Percentiles rank a stretch among this genome's conserved stretches.
Evolutionary conservation across 2,329 filamentous ascomycete genomes (phyloP).

Genomic region (Sclerotinia borealis): DNA sequence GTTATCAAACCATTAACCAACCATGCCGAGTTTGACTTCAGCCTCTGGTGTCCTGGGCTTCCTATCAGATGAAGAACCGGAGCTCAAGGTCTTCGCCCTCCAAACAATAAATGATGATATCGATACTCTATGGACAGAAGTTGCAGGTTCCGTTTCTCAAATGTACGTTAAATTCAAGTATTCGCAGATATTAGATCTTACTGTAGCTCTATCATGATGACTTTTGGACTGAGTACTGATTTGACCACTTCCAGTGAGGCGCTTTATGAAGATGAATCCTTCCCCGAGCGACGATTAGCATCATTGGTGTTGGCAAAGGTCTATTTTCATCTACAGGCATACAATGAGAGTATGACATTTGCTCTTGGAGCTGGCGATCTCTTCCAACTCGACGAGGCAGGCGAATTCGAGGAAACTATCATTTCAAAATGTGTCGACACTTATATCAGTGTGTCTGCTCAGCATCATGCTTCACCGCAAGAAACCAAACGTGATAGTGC

Average conservation of each 20-base stretch:
- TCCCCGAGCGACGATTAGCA: constrained; percentile 88
- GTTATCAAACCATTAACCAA: constrained; percentile 2
- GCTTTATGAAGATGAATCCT: constrained; percentile 92
- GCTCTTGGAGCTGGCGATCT: constrained; percentile 90
- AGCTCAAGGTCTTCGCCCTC: constrained; percentile 90
- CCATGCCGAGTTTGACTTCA: constrained; percentile 89
- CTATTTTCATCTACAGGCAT: constrained; percentile 97
- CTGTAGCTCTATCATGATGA: neutral
- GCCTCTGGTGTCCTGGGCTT: constrained; percentile 94
- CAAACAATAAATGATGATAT: constrained; percentile 95
- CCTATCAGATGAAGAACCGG: constrained; percentile 86
- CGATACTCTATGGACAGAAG: constrained; percentile 95
- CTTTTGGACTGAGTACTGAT: constrained; percentile 17
- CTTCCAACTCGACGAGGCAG: constrained; percentile 83
- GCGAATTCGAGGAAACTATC: constrained; percentile 98
- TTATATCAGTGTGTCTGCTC: constrained; percentile 75
- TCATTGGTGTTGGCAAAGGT: constrained; percentile 95
- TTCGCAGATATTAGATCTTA: neutral
- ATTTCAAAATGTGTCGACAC: constrained; percentile 98
- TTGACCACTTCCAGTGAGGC: constrained; percentile 62
- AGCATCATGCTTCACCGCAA: constrained; percentile 47
- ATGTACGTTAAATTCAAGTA: constrained; percentile 58
- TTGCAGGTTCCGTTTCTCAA: constrained; percentile 83
- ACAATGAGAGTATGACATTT: constrained; percentile 99
- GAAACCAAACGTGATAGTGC: constrained; percentile 44